Evolutionary conservation across 441 rosid species (phyloP), one percentile per base, ranked within the genome.

Genomic region (Gossypium gossypioides): DNA sequence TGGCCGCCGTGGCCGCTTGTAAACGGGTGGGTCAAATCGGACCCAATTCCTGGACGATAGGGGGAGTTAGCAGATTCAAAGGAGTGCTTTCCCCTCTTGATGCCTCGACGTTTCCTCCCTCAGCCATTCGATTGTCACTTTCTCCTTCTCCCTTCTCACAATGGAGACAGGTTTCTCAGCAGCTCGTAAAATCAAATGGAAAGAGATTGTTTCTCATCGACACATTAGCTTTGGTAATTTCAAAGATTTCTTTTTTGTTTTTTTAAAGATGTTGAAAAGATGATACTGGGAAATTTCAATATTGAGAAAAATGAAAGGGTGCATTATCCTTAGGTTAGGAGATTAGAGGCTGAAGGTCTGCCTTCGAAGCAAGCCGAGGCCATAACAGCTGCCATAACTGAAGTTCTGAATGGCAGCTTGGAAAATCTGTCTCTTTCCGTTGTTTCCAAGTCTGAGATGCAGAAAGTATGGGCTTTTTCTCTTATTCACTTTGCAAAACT

Each of bases 351-450:
- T 4, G 82, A 89, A 79, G 90, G 89, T 13, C 68, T 87, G 48
- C 90, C 94, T 22, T 79, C 90, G 12, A 86, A 85, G 71, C 90
- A 89, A 79, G 91, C 90, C 0, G 90, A 87, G 81, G 90, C 84
- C 0, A 86, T 89, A 61, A 87, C 91, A 0, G 79, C 77, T 29
- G 87, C 88, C 37, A 86, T 89, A 29, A 84, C 90, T 6, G 83
- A 85, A 55, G 87, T 86, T 56, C 74, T 85, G 37, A 77, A 80
- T 40, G 87, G 6, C 4, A 89, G 89, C 54, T 81, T 87, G 73
- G 87, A 86, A 48, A 86, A 83, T 76, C 82, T 87, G 52, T 86
- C 91, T 68, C 85, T 84, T 66, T 81, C 83, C 16, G 87, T 79
- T 75, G 89, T 86, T 65, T 83, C 89, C 6, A 89, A 83, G 69